Conservation (phyloP, 768 basidiomycete genomes). For the Rickenella mellea region DNA sequence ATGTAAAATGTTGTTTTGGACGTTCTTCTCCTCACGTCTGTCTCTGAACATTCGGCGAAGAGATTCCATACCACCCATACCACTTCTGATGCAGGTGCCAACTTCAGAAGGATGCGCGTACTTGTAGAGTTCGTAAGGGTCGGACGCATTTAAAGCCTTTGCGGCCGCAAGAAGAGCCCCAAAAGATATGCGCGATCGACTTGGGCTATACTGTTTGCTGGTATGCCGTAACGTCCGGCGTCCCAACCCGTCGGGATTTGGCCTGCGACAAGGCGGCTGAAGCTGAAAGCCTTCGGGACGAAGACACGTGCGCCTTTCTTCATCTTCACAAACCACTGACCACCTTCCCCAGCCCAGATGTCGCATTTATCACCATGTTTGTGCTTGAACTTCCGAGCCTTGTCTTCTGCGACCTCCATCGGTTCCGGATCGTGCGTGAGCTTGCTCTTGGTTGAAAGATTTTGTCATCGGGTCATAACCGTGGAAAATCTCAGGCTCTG, state of each 20-base stretch:
- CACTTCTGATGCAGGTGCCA: conserved; percentile 88
- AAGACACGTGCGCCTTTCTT: conserved; percentile 94
- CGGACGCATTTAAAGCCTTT: conserved; percentile 93
- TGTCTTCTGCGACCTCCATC: conserved; percentile 83
- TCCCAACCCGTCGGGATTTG: conserved; percentile 98
- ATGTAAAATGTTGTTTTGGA: conserved; percentile 97
- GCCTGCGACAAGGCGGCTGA: conserved; percentile 90
- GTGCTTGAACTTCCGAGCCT: conserved; percentile 91
- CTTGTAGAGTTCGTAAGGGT: conserved; percentile 97
- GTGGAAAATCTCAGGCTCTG: conserved; percentile 95
- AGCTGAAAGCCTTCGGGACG: conserved; percentile 91
- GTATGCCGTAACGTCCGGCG: conserved; percentile 93
- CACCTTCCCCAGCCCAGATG: conserved; percentile 83
- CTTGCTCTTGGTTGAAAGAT: conserved; percentile 92
- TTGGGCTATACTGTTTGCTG: conserved; percentile 90
- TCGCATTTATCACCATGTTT: conserved; percentile 97
- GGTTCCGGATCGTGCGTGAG: conserved; percentile 95
- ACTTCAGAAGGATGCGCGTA: conserved; percentile 95
- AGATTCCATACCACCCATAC: conserved; percentile 93
- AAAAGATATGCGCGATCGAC: conserved; percentile 87
- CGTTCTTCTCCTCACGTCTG: conserved; percentile 93
- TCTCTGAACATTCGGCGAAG: conserved; percentile 98
- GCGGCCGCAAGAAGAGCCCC: conserved; percentile 94
- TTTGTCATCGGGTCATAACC: conserved; percentile 98
- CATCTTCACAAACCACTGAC: conserved; percentile 97